Percentiles rank a stretch among this genome's conserved stretches.
These are phyloP conservation scores for Penicillium sp. DNA, from an alignment of 2,329 filamentous ascomycete species.

Conservation along the genomic window DNA sequence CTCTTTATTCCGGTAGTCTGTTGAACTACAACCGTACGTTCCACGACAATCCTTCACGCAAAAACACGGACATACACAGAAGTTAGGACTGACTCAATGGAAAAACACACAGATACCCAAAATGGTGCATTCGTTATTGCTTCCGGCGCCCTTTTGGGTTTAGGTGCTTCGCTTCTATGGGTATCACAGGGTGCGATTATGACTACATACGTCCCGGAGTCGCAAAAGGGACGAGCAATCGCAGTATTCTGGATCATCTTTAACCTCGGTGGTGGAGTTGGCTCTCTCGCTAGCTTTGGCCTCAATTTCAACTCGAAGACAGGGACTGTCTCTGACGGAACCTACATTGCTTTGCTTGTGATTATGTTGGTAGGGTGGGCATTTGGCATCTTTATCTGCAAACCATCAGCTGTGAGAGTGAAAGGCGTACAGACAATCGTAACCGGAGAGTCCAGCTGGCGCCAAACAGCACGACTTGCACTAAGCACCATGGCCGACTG, in stretches of 20 bases:
- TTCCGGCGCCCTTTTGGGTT: slow-evolving; percentile 43
- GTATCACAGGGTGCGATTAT: slow-evolving; percentile 48
- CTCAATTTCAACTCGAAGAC: slow-evolving; percentile 40
- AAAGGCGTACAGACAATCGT: slow-evolving; percentile 35
- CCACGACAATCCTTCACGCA: no score
- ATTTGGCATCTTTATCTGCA: slow-evolving; percentile 47
- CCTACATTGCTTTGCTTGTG: slow-evolving; percentile 49
- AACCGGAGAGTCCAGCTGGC: slow-evolving; percentile 40
- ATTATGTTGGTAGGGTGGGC: slow-evolving; percentile 51
- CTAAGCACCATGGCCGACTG: slow-evolving; percentile 38
- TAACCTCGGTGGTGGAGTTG: slow-evolving; percentile 44
- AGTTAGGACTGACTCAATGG: background rate
- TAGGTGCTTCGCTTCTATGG: slow-evolving; percentile 46
- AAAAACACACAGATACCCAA: slow-evolving; percentile 24
- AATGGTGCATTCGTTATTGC: slow-evolving; percentile 40
- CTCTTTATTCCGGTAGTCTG: slow-evolving; percentile 44
- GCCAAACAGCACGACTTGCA: slow-evolving; percentile 27
- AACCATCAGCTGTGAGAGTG: slow-evolving; percentile 41
- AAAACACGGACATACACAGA: background rate
- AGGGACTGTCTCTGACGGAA: slow-evolving; percentile 47
- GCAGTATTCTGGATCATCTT: slow-evolving; percentile 44
- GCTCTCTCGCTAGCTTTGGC: slow-evolving; percentile 43
- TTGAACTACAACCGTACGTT: slow-evolving; percentile 41
- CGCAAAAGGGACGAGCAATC: slow-evolving; percentile 31
- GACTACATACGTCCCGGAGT: slow-evolving; percentile 44